A percentile compares a stretch with the other conserved stretches of the same genome.
Evolutionary conservation across 1,284 basidiomycete genomes (phyloP).

Genomic region (Ustilago trichophora): DNA sequence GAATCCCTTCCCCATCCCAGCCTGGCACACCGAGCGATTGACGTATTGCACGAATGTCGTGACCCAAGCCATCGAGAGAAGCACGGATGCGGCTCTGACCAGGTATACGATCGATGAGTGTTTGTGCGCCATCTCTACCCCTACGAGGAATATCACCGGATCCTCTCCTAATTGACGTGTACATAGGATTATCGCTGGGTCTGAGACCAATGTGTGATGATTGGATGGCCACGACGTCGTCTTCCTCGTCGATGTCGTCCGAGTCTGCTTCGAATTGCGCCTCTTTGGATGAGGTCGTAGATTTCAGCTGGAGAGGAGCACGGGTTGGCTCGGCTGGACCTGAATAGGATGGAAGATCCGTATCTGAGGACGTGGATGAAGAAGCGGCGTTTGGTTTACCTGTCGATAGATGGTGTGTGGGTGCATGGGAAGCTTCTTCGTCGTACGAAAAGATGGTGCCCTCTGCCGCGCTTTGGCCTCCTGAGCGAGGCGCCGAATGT

Average conservation of each 20-base stretch:
- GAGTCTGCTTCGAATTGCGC: slow-evolving; percentile 66
- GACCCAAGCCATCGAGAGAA: slow-evolving; percentile 53
- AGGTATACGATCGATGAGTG: slow-evolving; percentile 38
- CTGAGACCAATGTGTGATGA: slow-evolving; percentile 31
- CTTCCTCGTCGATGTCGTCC: slow-evolving; percentile 57
- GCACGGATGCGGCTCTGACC: slow-evolving; percentile 23
- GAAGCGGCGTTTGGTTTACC: neutral
- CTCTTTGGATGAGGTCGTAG: slow-evolving; percentile 63
- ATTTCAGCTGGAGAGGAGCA: slow-evolving; percentile 46
- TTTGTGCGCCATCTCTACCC: slow-evolving; percentile 25
- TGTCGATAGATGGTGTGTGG: neutral
- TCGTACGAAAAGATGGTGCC: slow-evolving; percentile 19
- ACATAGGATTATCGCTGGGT: neutral
- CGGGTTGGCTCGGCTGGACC: slow-evolving; percentile 7
- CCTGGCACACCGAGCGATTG: slow-evolving; percentile 61
- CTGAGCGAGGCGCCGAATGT: slow-evolving; percentile 2
- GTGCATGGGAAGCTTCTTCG: slow-evolving; percentile 9
- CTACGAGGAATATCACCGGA: slow-evolving; percentile 3
- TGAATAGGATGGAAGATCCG: slow-evolving; percentile 21
- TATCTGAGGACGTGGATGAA: slow-evolving; percentile 3
- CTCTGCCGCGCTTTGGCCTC: neutral
- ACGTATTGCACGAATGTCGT: slow-evolving; percentile 51
- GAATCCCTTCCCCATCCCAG: slow-evolving; percentile 68
- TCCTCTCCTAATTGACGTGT: slow-evolving; percentile 10
- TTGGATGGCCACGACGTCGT: slow-evolving; percentile 30